Conservation (phyloP, 2,329 filamentous ascomycete species). For the Eutypella sp. region DNA sequence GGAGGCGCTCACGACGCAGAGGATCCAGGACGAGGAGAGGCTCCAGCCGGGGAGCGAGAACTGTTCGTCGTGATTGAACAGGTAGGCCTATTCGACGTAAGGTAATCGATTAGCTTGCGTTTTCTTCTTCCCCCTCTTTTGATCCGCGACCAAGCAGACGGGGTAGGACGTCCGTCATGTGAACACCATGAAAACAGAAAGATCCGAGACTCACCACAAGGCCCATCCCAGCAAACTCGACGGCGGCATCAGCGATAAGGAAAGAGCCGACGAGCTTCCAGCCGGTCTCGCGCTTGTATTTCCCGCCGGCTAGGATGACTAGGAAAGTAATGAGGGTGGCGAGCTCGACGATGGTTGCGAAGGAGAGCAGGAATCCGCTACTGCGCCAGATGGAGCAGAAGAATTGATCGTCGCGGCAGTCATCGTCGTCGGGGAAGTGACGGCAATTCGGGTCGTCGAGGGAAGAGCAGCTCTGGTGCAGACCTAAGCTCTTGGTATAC, state of each 20-base stretch:
- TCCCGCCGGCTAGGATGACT: constrained; percentile 72
- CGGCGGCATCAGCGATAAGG: constrained; percentile 58
- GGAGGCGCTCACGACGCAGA: constrained; percentile 55
- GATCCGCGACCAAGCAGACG: too few species aligned
- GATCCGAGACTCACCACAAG: constrained; percentile 63
- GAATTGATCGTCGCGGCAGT: constrained; percentile 64
- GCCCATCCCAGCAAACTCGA: constrained; percentile 72
- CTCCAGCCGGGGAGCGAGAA: constrained; percentile 78
- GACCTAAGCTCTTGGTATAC: constrained; percentile 61
- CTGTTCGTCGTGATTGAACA: constrained; percentile 76
- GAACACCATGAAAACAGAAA: too few species aligned
- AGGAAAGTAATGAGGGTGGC: constrained; percentile 75
- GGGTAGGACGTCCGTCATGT: too few species aligned
- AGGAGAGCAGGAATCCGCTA: constrained; percentile 81
- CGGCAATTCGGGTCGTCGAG: constrained; percentile 58
- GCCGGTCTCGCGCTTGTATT: constrained; percentile 72
- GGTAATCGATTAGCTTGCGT: too few species aligned
- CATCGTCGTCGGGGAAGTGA: constrained; percentile 61
- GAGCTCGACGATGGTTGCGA: constrained; percentile 76
- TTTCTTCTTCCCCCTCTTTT: too few species aligned
- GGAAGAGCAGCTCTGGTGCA: constrained; percentile 76
- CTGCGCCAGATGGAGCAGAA: constrained; percentile 94
- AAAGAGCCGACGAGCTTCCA: constrained; percentile 73
- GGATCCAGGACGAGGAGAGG: constrained; percentile 73
- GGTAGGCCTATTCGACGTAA: constrained; percentile 63